Percentiles rank a stretch among this genome's conserved stretches.
Evolutionary conservation across 306 rosid genomes (phyloP).

Genomic region (Gynostemma pentaphyllum): DNA sequence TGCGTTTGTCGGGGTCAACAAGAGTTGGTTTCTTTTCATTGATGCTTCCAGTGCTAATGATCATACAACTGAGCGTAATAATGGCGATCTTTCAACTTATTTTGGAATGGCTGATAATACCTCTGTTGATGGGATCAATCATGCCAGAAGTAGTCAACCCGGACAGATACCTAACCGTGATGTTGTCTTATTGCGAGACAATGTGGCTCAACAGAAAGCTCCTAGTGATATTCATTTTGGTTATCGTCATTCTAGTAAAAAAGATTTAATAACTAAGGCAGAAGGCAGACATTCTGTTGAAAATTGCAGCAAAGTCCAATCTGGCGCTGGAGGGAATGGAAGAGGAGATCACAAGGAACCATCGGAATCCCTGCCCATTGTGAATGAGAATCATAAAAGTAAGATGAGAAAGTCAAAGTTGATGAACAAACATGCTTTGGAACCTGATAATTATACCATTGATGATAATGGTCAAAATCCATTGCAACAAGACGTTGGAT

Average conservation of each 20-base stretch:
- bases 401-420: background rate
- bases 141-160: background rate
- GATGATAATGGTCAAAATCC: constrained; percentile 17
- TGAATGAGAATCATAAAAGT: background rate
- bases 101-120: constrained; percentile 4
- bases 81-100: constrained; percentile 2
- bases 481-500: constrained; percentile 14
- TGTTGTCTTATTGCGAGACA: background rate
- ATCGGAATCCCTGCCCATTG: constrained; percentile 1
- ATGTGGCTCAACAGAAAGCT: background rate
- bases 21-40: constrained; percentile 25
- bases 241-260: constrained; percentile 7
- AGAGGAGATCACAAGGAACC: background rate
- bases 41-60: constrained; percentile 21
- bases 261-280: background rate
- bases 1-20: constrained; percentile 13
- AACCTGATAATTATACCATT: background rate
- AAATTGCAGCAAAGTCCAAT: background rate
- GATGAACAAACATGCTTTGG: background rate
- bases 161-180: background rate
- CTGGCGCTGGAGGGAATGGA: background rate
- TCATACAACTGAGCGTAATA: background rate
- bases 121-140: constrained; percentile 6
- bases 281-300: constrained; percentile 3
- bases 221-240: background rate